These are phyloP conservation scores for Triticum turgidum DNA, from an alignment of 176 grass and related monocot genomes.

Conservation along the genomic window DNA sequence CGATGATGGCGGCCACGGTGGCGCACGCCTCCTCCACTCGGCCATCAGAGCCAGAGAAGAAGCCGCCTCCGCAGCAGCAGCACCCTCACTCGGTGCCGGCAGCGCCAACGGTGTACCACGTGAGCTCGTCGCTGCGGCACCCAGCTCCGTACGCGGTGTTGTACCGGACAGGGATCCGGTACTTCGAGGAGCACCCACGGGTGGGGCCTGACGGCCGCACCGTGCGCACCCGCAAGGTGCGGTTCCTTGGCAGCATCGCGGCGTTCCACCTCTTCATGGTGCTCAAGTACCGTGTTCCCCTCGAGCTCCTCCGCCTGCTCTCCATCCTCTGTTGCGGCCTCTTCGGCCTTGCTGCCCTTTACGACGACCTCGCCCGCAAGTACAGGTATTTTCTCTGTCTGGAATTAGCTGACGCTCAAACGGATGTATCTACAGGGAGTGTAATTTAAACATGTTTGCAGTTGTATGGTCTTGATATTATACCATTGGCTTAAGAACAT, in stretches of 20 bases:
- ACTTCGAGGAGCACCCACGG: constrained; percentile 70
- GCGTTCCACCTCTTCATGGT: constrained; percentile 61
- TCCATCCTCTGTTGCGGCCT: constrained; percentile 32
- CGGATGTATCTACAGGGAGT: too few relatives aligned
- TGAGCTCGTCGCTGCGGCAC: constrained; percentile 67
- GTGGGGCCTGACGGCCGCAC: constrained; percentile 36
- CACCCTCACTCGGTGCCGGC: not conserved
- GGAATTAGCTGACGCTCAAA: too few relatives aligned
- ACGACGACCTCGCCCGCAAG: constrained; percentile 35
- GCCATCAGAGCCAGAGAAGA: not conserved
- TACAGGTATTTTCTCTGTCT: constrained; percentile 5
- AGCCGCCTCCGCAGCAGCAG: not conserved
- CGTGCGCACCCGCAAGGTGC: constrained; percentile 32
- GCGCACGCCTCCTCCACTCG: not conserved
- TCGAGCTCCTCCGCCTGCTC: constrained; percentile 49
- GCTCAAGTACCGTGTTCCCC: constrained; percentile 54
- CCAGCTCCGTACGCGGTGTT: constrained; percentile 54
- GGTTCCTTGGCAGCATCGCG: constrained; percentile 48
- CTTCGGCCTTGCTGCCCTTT: constrained; percentile 18
- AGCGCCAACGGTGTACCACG: constrained; percentile 50
- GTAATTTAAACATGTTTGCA: not conserved
- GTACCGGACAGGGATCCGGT: constrained; percentile 33
- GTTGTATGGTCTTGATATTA: not conserved
- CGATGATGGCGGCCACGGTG: constrained; percentile 61
- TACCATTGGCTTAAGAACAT: not conserved